Conservation (phyloP, 2,329 filamentous ascomycete genomes). For the Gnomoniopsis smithogilvyi region DNA sequence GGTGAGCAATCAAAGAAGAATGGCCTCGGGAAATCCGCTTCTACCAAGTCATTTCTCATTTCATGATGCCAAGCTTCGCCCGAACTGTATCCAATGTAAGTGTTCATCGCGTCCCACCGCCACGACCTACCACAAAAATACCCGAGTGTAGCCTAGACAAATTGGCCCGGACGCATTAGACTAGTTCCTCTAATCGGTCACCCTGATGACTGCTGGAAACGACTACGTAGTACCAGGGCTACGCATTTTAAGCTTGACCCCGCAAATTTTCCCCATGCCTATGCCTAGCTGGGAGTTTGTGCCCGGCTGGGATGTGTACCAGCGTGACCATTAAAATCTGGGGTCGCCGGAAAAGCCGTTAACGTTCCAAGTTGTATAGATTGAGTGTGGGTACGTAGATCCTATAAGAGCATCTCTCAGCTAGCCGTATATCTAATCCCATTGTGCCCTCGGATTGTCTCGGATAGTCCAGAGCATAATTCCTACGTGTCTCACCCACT, state of each 20-base stretch:
- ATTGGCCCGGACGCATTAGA: neutral
- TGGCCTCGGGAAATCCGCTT: too few relatives aligned
- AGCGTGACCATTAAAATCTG: neutral
- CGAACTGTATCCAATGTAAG: too few relatives aligned
- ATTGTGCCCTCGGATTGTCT: neutral
- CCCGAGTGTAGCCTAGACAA: too few relatives aligned
- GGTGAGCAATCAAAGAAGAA: too few relatives aligned
- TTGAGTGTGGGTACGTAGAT: neutral
- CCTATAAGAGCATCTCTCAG: neutral
- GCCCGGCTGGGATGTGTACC: neutral
- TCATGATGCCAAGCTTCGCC: too few relatives aligned
- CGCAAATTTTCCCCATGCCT: neutral
- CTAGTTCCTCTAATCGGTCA: neutral
- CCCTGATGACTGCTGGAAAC: neutral
- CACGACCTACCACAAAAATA: too few relatives aligned
- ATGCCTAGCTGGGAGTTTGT: neutral
- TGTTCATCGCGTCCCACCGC: too few relatives aligned
- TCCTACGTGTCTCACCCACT: neutral
- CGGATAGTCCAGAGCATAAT: neutral
- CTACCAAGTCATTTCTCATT: too few relatives aligned
- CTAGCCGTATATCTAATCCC: neutral
- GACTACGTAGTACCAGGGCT: neutral
- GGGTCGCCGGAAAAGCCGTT: neutral
- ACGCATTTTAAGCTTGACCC: neutral
- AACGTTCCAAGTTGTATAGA: neutral